phyloP scores from a whole-genome alignment of 441 rosid species.

The Aquilaria agallochum region DNA sequence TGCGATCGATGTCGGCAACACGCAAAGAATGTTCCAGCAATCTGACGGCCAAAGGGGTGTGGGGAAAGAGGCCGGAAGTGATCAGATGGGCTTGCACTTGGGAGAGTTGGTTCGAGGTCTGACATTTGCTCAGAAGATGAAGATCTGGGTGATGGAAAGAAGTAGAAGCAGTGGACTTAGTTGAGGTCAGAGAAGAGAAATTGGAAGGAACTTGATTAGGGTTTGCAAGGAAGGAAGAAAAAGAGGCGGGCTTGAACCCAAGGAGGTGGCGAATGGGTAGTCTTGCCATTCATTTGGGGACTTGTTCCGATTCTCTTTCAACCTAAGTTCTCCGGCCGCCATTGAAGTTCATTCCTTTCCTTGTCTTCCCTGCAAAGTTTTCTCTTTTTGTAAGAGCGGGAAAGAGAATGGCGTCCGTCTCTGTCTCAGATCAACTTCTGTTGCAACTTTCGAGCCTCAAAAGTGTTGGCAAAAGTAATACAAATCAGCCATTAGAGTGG shows the following conservation, averaged over 20 bases:
- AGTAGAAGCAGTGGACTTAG: conserved; percentile 11
- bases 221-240: conserved; percentile 4
- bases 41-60: conserved; percentile 40
- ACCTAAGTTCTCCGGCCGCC: conserved; percentile 13
- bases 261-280: conserved; percentile 36
- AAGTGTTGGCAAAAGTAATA: too few relatives aligned
- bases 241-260: conserved; percentile 23
- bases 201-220: conserved; percentile 5
- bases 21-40: conserved; percentile 43
- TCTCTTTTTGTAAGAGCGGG: too few relatives aligned
- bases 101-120: conserved; percentile 24
- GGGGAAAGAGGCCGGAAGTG: conserved; percentile 45
- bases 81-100: conserved; percentile 63
- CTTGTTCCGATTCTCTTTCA: conserved; percentile 1
- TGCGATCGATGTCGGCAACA: conserved; percentile 37
- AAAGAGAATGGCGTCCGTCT: too few relatives aligned
- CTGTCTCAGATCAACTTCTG: too few relatives aligned
- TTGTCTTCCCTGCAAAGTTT: too few relatives aligned
- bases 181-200: conserved; percentile 5
- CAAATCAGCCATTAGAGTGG: too few relatives aligned
- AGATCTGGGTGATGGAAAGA: conserved; percentile 22
- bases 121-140: conserved; percentile 32
- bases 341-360: conserved; percentile 8
- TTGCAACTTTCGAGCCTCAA: too few relatives aligned
- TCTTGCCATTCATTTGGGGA: conserved; percentile 64